These are phyloP conservation scores for Schizonepeta tenuifolia DNA, from an alignment of 257 asterid genomes.

Conservation along the genomic window DNA sequence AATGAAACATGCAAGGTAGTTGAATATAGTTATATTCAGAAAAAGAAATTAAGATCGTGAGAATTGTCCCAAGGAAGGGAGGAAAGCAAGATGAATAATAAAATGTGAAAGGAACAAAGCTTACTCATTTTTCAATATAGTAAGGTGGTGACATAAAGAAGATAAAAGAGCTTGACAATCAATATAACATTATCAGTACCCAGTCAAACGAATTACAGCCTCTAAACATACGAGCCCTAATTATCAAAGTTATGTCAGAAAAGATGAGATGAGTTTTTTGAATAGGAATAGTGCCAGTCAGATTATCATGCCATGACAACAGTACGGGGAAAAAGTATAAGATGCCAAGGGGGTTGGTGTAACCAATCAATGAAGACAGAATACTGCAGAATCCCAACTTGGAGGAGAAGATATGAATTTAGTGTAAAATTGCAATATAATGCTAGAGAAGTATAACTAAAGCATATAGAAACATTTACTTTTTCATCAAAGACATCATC, in stretches of 20 bases:
- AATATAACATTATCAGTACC: background rate
- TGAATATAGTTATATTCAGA: conserved; percentile 13
- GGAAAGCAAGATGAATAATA: background rate
- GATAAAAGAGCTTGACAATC: background rate
- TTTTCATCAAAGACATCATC: conserved; percentile 9
- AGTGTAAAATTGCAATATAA: background rate
- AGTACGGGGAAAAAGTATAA: background rate
- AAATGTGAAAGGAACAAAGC: background rate
- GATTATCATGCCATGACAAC: conserved; percentile 2
- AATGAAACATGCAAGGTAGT: conserved; percentile 10
- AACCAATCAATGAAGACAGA: conserved; percentile 6
- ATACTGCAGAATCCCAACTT: conserved; percentile 12
- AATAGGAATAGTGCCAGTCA: background rate
- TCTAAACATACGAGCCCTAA: background rate
- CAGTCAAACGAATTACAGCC: background rate
- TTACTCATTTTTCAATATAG: background rate
- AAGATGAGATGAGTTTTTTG: conserved; percentile 16
- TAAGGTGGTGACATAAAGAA: background rate
- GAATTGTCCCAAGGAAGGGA: conserved; percentile 11
- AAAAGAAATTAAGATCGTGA: conserved; percentile 10
- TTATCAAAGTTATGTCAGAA: conserved; percentile 13
- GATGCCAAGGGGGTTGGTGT: background rate
- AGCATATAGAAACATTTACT: background rate
- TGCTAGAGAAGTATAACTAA: background rate
- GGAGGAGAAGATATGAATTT: conserved; percentile 20